Conservation (phyloP, 441 rosid species). For the Omphalea diandra region DNA sequence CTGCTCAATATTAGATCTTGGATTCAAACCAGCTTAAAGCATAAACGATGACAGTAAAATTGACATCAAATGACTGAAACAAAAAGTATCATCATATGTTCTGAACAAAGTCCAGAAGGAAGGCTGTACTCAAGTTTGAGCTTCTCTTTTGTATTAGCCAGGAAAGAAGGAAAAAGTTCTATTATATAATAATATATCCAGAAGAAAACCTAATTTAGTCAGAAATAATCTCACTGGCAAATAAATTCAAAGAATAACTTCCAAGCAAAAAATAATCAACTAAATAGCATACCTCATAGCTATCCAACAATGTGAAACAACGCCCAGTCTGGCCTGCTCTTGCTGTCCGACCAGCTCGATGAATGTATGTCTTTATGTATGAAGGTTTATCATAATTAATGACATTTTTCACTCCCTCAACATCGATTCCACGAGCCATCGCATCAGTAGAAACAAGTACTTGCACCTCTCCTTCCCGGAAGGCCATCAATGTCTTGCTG, state of each 20-base stretch:
- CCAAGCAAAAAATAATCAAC: not conserved
- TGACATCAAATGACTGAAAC: too few relatives aligned
- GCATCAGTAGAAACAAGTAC: slow-evolving; percentile 97
- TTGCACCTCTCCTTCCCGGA: slow-evolving; percentile 74
- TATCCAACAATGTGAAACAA: slow-evolving; percentile 81
- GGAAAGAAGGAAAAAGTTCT: not conserved
- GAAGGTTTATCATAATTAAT: slow-evolving; percentile 87
- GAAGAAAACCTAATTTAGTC: not conserved
- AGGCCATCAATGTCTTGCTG: slow-evolving; percentile 87
- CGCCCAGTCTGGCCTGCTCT: slow-evolving; percentile 90
- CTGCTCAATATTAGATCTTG: too few relatives aligned
- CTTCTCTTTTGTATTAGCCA: not conserved
- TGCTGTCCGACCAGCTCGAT: slow-evolving; percentile 97
- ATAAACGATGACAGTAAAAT: too few relatives aligned
- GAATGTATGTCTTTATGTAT: slow-evolving; percentile 78
- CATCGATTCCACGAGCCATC: slow-evolving; percentile 97
- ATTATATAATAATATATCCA: not conserved
- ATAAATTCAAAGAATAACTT: not conserved
- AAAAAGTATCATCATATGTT: not conserved
- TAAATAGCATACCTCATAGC: slow-evolving; percentile 54
- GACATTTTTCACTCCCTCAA: slow-evolving; percentile 86
- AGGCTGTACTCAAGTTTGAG: not conserved
- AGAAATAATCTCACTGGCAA: not conserved
- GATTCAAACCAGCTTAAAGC: too few relatives aligned
- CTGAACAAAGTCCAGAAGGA: not conserved